A percentile compares a stretch with the other conserved stretches of the same genome.
These are phyloP conservation scores for Solanum microdontum DNA, from an alignment of 257 asterid genomes.

Conservation along the genomic window DNA sequence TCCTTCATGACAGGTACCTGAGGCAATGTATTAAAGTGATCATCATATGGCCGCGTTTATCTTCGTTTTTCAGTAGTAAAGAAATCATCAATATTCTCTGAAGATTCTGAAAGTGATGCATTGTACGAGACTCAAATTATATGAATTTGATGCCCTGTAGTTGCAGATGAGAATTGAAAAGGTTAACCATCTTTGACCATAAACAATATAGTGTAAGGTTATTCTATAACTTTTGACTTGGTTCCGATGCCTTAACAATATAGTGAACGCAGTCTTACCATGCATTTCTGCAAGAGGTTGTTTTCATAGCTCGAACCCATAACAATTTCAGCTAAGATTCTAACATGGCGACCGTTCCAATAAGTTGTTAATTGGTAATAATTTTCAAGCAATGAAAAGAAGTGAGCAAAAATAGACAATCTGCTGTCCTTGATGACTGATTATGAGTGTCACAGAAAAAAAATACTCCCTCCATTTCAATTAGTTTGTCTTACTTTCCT, in stretches of 20 bases:
- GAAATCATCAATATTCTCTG: background rate
- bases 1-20: background rate
- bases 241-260: background rate
- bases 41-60: background rate
- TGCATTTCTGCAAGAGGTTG: background rate
- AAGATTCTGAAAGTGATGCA: conserved; percentile 1
- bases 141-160: background rate
- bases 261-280: background rate
- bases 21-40: background rate
- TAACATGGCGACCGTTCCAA: no score
- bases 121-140: background rate
- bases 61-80: background rate
- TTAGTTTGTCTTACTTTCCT: background rate
- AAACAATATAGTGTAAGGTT: background rate
- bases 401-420: background rate
- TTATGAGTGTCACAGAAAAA: background rate
- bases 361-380: no score
- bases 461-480: background rate
- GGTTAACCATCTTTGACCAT: background rate
- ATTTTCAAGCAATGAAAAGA: background rate
- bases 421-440: background rate
- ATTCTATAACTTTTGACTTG: background rate
- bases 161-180: background rate
- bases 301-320: background rate
- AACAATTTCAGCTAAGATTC: no score